A percentile compares a stretch with the other conserved stretches of the same genome.
These are phyloP conservation scores for Starmerella khaoyaiensis DNA, from an alignment of 805 yeast genomes.

Conservation along the genomic window DNA sequence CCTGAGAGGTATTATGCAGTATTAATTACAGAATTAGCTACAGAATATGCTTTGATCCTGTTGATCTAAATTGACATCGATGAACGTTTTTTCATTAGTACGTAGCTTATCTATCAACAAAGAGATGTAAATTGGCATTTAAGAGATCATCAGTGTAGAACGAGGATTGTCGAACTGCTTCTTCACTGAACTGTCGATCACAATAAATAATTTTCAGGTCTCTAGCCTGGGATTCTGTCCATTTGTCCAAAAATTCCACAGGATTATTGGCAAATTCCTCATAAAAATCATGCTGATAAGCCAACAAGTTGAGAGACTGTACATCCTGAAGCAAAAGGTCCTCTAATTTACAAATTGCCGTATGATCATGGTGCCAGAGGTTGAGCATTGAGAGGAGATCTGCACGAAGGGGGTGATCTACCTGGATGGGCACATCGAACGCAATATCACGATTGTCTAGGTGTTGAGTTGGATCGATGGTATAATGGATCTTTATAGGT, in stretches of 20 bases:
- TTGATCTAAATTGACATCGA: too few relatives aligned
- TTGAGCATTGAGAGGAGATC: conserved; percentile 30
- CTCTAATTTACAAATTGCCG: conserved; percentile 34
- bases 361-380: conserved; percentile 32
- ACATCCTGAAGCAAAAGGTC: conserved; percentile 35
- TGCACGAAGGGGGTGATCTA: conserved; percentile 30
- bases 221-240: conserved; percentile 70
- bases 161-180: conserved; percentile 67
- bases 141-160: conserved; percentile 71
- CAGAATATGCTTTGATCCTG: too few relatives aligned
- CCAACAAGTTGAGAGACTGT: conserved; percentile 38
- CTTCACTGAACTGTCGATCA: conserved; percentile 84
- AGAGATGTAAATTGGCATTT: conserved; percentile 62
- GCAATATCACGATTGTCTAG: conserved; percentile 64
- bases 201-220: conserved; percentile 76
- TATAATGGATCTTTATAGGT: conserved; percentile 67
- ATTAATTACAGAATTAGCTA: too few relatives aligned
- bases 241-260: conserved; percentile 53
- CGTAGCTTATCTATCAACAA: too few relatives aligned
- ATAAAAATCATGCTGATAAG: conserved; percentile 68
- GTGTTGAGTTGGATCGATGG: conserved; percentile 61
- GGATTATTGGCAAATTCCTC: conserved; percentile 65
- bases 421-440: conserved; percentile 58
- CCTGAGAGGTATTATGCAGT: too few relatives aligned
- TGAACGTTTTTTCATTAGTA: too few relatives aligned